Percentiles rank a stretch among this genome's conserved stretches.
Conservation (phyloP, 2,329 filamentous ascomycete species). For the Monosporascus ibericus region DNA sequence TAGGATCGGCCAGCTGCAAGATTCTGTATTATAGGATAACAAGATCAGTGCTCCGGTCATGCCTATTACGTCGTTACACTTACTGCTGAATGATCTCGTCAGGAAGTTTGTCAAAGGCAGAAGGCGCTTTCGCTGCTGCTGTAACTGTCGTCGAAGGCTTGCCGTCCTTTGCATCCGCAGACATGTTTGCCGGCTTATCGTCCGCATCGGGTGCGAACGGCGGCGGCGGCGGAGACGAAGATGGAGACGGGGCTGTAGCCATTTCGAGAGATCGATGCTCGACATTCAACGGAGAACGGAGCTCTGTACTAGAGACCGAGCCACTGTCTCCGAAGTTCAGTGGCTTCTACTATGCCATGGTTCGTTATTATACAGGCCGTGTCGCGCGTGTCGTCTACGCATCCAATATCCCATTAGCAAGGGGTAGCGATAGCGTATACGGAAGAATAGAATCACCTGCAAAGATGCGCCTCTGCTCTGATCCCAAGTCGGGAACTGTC, state of each 20-base stretch:
- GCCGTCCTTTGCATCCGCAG: not conserved
- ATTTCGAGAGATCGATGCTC: not conserved
- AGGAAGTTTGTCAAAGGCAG: slow-evolving; percentile 51
- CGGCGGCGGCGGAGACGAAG: not conserved
- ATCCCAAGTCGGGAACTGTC: no score
- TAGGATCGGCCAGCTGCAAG: slow-evolving; percentile 51
- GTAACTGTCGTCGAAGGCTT: slow-evolving; percentile 4
- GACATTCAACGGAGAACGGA: not conserved
- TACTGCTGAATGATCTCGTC: slow-evolving; percentile 68
- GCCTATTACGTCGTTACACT: slow-evolving; percentile 10
- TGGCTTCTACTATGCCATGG: no score
- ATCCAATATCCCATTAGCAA: no score
- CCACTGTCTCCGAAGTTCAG: no score
- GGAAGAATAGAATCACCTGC: no score
- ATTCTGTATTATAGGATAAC: slow-evolving; percentile 41
- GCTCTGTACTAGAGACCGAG: no score
- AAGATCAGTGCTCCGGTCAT: not conserved
- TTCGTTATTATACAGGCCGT: no score
- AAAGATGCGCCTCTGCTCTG: no score
- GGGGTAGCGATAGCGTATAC: no score
- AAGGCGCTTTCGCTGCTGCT: slow-evolving; percentile 10
- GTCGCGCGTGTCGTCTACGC: no score
- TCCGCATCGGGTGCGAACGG: not conserved
- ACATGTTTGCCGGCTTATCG: not conserved
- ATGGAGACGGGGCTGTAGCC: not conserved